Evolutionary conservation across 2,329 filamentous ascomycete species (phyloP), one percentile per base, ranked within the genome.

Genomic region (Aspergillus awamori): DNA sequence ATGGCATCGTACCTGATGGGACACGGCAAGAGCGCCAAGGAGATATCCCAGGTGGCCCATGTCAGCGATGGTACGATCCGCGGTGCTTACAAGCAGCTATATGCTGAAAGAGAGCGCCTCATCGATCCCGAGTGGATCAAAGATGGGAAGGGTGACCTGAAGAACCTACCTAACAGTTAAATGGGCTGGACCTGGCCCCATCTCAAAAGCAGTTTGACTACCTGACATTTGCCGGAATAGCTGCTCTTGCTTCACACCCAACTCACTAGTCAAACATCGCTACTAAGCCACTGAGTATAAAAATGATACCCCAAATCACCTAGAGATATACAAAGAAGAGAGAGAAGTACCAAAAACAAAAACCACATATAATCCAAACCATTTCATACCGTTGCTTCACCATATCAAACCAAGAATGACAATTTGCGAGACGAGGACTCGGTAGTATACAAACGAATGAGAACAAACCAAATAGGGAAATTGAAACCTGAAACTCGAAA

Each of bases 11-110:
- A 94, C 72, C 84, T 98, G 39, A 89, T 97, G 80, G 91, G 89
- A 59, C 86, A 95, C 67, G 83, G 87, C 20, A 91, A 90, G 70
- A 83, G 86, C 6, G 90, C 92, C n/a, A 93, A 93, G 76, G 90
- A 96, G 63, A 97, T 99, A 69, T 91, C 92, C 5, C 77, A 79
- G 24, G 89, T 95, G 17, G 92, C 91, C 1, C 92, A 92, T 66
- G 95, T 99, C 28, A 97, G 93, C 74, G 96, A 99, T 73, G 93
- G 95, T 58, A 99, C 95, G 0, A 97, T 99, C 70, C 93, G 96
- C 71, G 96, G 92, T 26, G 93, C 94, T 0, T 99, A 98, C 82
- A 95, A 95, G 74, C 88, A 91, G 71, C 83, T 99, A 53, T 94
- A 93, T 74, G 83, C 84, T 17, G 88, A 89, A 53, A 86, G 88